A percentile compares a stretch with the other conserved stretches of the same genome.
Evolutionary conservation across 805 yeast species (phyloP).

Genomic region (Metschnikowia vanudenii): DNA sequence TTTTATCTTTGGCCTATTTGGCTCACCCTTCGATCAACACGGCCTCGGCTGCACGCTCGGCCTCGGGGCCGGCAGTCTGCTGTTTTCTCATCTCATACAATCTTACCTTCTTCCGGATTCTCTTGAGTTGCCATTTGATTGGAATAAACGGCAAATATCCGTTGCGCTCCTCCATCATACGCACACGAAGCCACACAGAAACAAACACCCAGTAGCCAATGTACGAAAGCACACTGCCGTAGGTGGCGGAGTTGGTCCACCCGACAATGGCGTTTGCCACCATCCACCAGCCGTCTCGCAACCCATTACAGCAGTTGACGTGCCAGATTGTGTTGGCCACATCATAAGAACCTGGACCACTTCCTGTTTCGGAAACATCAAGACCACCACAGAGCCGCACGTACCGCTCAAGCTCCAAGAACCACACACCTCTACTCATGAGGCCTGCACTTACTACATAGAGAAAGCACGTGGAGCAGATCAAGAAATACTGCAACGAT

Average conservation of each 20-base stretch:
- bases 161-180: slow-evolving; percentile 36
- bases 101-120: slow-evolving; percentile 42
- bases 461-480: slow-evolving; percentile 39
- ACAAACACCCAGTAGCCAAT: slow-evolving; percentile 38
- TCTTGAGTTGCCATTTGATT: slow-evolving; percentile 53
- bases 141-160: slow-evolving; percentile 52
- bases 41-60: slow-evolving; percentile 18
- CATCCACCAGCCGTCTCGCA: slow-evolving; percentile 48
- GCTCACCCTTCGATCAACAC: slow-evolving; percentile 1
- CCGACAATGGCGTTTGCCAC: slow-evolving; percentile 44
- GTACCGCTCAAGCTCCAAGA: slow-evolving; percentile 39
- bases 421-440: slow-evolving; percentile 45
- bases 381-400: slow-evolving; percentile 40
- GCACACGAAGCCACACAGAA: slow-evolving; percentile 29
- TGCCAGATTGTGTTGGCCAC: slow-evolving; percentile 43
- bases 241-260: slow-evolving; percentile 48
- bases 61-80: slow-evolving; percentile 7
- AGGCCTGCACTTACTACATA: slow-evolving; percentile 46
- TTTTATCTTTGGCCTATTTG: no score
- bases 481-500: slow-evolving; percentile 42
- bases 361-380: slow-evolving; percentile 45
- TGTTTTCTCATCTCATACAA: slow-evolving; percentile 16
- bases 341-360: slow-evolving; percentile 47
- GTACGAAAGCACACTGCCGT: slow-evolving; percentile 41
- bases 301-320: slow-evolving; percentile 47